phyloP scores from a whole-genome alignment of 2,329 filamentous ascomycete genomes.

The Trichophyton simii region DNA sequence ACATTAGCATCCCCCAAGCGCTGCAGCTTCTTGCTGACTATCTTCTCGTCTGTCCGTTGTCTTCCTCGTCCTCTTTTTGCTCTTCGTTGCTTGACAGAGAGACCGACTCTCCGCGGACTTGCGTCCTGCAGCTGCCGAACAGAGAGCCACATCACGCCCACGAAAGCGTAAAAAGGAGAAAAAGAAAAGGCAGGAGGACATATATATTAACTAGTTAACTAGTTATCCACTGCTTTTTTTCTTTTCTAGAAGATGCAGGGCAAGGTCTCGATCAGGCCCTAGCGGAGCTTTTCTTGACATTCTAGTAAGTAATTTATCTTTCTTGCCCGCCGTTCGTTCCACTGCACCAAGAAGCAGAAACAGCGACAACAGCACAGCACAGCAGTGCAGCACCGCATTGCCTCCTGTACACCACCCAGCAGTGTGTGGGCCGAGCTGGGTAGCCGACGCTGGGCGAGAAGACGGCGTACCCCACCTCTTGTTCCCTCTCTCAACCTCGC shows the following conservation, averaged over 20 bases:
- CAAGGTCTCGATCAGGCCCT: not conserved
- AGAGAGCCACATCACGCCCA: not conserved
- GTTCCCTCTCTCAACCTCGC: not conserved
- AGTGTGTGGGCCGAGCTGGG: not conserved
- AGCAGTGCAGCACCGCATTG: not conserved
- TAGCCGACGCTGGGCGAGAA: not conserved
- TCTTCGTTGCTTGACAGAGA: no score
- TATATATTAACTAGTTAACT: not conserved
- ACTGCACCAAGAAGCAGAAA: not conserved
- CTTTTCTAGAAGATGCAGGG: not conserved
- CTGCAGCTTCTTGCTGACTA: not conserved
- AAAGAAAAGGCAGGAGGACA: not conserved
- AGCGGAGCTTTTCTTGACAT: constrained; percentile 1
- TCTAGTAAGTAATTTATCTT: not conserved
- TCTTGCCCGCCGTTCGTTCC: not conserved
- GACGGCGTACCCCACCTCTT: not conserved
- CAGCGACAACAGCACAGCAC: not conserved
- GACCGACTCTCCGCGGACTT: not conserved
- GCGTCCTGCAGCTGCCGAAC: not conserved
- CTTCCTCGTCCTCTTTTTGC: no score
- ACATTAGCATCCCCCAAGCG: not conserved
- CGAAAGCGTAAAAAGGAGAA: not conserved
- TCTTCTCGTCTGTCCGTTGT: not conserved
- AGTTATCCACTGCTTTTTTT: not conserved
- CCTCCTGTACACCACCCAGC: not conserved